These are phyloP conservation scores for Hydrangea macrophylla DNA, from an alignment of 148 eudicot species.

Conservation along the genomic window DNA sequence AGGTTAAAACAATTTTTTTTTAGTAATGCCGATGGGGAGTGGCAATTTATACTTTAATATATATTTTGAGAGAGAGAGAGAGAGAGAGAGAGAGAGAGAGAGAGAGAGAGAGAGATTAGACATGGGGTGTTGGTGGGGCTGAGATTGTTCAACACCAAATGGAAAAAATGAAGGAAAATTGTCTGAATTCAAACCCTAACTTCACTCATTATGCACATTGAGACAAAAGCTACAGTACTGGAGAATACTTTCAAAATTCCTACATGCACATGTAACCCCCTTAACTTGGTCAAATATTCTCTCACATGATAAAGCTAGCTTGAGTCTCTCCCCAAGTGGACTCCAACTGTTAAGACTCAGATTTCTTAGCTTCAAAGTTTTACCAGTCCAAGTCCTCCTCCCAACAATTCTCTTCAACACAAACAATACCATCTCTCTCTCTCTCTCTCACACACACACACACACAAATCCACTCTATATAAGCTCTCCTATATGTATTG, in stretches of 20 bases:
- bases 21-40: no score
- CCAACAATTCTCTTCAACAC: neutral
- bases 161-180: neutral
- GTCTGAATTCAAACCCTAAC: conserved; percentile 3
- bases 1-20: no score
- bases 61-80: neutral
- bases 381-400: neutral
- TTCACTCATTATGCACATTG: neutral
- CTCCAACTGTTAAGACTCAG: neutral
- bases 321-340: neutral
- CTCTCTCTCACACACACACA: neutral
- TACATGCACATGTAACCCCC: neutral
- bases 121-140: neutral
- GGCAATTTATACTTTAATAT: neutral
- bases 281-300: conserved; percentile 2
- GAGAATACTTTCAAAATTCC: neutral
- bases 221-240: neutral
- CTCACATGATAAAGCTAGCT: neutral
- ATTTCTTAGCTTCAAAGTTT: conserved; percentile 1
- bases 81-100: neutral
- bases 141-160: neutral
- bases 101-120: neutral
- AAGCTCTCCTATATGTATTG: no score
- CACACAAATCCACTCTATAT: no score
- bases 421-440: neutral